Conservation (phyloP, 2,329 filamentous ascomycete genomes). For the Nemania sp. region DNA sequence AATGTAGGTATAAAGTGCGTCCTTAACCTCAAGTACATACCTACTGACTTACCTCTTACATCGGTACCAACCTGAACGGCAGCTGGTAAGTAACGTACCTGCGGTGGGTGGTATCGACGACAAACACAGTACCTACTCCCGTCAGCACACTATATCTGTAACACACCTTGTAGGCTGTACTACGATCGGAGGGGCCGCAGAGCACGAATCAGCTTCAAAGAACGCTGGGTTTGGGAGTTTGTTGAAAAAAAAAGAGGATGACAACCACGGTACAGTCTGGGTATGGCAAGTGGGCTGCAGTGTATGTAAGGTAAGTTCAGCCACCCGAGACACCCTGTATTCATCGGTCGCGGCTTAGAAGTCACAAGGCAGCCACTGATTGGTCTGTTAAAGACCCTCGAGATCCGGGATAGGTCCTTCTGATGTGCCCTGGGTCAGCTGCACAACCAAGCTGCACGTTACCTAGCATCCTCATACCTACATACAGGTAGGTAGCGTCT, state of each 20-base stretch:
- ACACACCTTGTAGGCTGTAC: background rate
- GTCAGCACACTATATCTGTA: conserved; percentile 4
- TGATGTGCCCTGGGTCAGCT: conserved; percentile 3
- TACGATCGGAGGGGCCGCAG: conserved; percentile 7
- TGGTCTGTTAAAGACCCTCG: background rate
- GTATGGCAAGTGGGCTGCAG: background rate
- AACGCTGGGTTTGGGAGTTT: conserved; percentile 3
- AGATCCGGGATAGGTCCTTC: background rate
- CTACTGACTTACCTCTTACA: background rate
- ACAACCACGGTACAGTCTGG: too few relatives aligned
- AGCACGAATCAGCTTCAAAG: conserved; percentile 19
- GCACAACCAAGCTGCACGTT: background rate
- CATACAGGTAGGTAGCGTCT: too few relatives aligned
- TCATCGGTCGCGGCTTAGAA: background rate
- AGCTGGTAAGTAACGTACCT: conserved; percentile 16
- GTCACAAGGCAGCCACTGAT: background rate
- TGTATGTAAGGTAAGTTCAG: conserved; percentile 1
- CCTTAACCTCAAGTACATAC: background rate
- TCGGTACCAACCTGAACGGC: background rate
- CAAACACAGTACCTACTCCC: background rate
- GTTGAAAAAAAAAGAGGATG: background rate
- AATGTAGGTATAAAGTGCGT: too few relatives aligned
- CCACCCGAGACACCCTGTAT: background rate
- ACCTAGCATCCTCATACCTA: too few relatives aligned
- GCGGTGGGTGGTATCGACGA: conserved; percentile 5